These are phyloP conservation scores for Esteya vermicola DNA, from an alignment of 2,329 filamentous ascomycete species.

Conservation along the genomic window DNA sequence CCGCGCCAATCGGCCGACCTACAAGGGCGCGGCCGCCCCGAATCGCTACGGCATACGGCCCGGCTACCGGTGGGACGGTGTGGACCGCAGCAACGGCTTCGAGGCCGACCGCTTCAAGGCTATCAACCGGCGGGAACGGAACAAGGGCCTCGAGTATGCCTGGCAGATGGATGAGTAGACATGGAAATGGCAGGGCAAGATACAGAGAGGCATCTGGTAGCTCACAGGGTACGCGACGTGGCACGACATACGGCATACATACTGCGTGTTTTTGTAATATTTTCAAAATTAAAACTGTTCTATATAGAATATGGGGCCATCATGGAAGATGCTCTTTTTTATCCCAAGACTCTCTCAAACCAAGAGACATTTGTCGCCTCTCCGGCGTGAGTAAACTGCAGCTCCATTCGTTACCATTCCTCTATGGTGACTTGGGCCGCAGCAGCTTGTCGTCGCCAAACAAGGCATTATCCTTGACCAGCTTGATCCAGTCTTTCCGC, in stretches of 20 bases:
- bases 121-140: conserved; percentile 61
- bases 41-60: conserved; percentile 91
- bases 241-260: too few species aligned
- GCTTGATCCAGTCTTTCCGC: conserved; percentile 40
- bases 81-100: conserved; percentile 86
- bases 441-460: conserved; percentile 44
- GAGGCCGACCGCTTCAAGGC: conserved; percentile 88
- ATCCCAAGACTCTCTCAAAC: too few species aligned
- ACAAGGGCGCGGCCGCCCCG: conserved; percentile 66
- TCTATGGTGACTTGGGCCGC: conserved; percentile 14
- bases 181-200: not conserved
- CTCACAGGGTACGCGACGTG: not conserved
- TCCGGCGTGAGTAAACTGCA: too few species aligned
- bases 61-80: conserved; percentile 92
- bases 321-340: too few species aligned
- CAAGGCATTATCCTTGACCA: conserved; percentile 41
- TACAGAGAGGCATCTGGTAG: not conserved
- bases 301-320: too few species aligned
- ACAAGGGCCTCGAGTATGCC: conserved; percentile 70
- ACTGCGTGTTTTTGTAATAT: too few species aligned
- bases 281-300: too few species aligned
- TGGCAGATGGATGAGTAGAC: conserved; percentile 73
- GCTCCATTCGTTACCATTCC: too few species aligned
- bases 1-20: conserved; percentile 43
- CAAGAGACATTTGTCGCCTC: too few species aligned